Evolutionary conservation across 768 basidiomycete genomes (phyloP).

Genomic region (Podaxis sp.): DNA sequence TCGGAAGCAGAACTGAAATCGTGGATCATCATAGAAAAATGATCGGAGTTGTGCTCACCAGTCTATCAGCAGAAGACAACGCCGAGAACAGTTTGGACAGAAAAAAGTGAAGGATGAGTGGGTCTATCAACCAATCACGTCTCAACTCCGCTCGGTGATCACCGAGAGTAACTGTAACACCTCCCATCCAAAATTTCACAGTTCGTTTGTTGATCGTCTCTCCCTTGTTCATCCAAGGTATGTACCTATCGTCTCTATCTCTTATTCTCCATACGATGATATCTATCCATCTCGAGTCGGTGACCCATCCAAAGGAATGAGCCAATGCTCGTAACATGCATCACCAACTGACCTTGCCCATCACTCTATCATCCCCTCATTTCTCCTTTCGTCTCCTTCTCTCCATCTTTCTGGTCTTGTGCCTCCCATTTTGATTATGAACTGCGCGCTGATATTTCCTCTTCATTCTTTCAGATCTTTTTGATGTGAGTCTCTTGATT

Average conservation of each 20-base stretch:
- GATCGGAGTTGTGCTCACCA: slow-evolving; percentile 20
- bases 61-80: neutral
- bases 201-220: neutral
- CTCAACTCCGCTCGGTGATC: neutral
- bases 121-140: neutral
- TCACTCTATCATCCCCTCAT: slow-evolving; percentile 2
- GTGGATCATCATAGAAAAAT: slow-evolving; percentile 39
- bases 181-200: neutral
- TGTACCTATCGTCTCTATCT: slow-evolving; percentile 22
- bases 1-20: slow-evolving; percentile 84
- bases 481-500: neutral
- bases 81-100: slow-evolving; percentile 1
- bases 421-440: neutral
- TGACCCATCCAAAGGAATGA: slow-evolving; percentile 58
- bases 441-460: neutral
- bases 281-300: slow-evolving; percentile 68
- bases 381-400: slow-evolving; percentile 13
- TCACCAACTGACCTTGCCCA: slow-evolving; percentile 44
- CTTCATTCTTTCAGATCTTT: neutral
- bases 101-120: neutral
- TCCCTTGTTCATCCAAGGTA: slow-evolving; percentile 14
- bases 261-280: slow-evolving; percentile 49
- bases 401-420: neutral
- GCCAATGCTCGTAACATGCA: slow-evolving; percentile 77
- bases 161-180: neutral